Evolutionary conservation across 2,329 filamentous ascomycete genomes (phyloP), one percentile per base, ranked within the genome.

Genomic region (Beauveria asiatica): DNA sequence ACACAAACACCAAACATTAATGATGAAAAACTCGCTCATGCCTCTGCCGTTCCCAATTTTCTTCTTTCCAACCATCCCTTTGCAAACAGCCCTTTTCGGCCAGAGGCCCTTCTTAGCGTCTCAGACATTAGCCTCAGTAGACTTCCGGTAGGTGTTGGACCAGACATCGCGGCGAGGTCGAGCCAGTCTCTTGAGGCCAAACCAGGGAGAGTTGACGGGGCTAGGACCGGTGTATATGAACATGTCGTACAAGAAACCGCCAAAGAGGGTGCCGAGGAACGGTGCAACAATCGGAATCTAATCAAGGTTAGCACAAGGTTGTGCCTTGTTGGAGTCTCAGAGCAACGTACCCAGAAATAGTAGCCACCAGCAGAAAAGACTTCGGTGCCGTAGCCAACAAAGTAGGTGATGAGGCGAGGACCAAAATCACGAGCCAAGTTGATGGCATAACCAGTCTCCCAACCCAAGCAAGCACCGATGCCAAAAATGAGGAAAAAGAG

Each of bases 371-470:
- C 82, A 10, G 77, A 79, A 83, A 85, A 90, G 0, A 90, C 87
- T 54, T 86, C 80, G 53, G 70, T 71, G 1, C 85, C 85, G 67
- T 91, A 90, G 2, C 88, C 88, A 58, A 90, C 66, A 68, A 85
- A 81, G 68, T 84, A 88, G 1, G 83, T 82, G 63, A 88, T 82
- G 48, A 90, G 70, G 11, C 87, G 77, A 10, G 87, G 87, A 1
- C 86, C 85, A 68, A 90, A 88, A 64, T 91, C 88, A 71, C 88
- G 80, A 41, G 86, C 87, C 46, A 89, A 72, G 67, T 90, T 90
- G 64, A 90, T 89, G 17, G 87, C 87, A 72, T 88, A 91, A 42
- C 88, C 87, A 1, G 87, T 91, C 70, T 90, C 83, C 85, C 85
- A 90, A 7, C 88, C 88, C 66, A 89, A 90, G 68, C 85, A 87